Evolutionary conservation across 352 stramenopile genomes (phyloP), one percentile per base, ranked within the genome.

Genomic region (Globisporangium emineosum): DNA sequence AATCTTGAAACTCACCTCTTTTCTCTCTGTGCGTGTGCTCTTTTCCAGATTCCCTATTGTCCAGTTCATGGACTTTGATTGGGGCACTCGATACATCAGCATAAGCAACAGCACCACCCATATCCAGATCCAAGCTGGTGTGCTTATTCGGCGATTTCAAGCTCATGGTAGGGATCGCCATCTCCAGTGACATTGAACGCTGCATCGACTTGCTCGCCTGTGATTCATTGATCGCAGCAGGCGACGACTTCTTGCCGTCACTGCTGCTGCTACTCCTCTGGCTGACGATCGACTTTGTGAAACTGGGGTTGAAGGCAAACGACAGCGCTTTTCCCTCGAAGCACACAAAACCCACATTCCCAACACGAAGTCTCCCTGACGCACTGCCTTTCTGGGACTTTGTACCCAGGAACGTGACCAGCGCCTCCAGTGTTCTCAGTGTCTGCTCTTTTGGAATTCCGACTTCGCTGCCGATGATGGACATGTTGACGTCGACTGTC

Each of bases 361-460:
- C 68, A 21, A 87, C 43, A 3, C 47, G 42, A 17, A 90, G 53
- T 33, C 57, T 66, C 0, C 79, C 77, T 2, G 45, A 62, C 2
- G 64, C 71, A 0, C 37, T 62, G 1, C 68, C 73, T 15, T 58
- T 67, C 21, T 74, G 70, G 17, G 88, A 59, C 55, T 75, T 83
- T 10, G 45, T 65, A 7, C 81, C 81, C 3, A 87, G 35, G 57
- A 81, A 87, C 0, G 51, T 30, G 10, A 84, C 9, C 1, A 86
- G 45, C 0, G 75, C 75, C n/a, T 87, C 79, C 3, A 90, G 60
- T 10, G 77, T 64, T 13, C 76, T 75, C 40, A 66, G 56, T 0
- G 71, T 72, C 52, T 86, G 78, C 12, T 88, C 75, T 21, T 73
- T 77, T 4, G 75, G 66, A 7, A 88, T 23, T 0, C 73, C 76